These are phyloP conservation scores for Kurtzmaniella quercitrusa DNA, from an alignment of 1,139 yeast species.

Conservation along the genomic window DNA sequence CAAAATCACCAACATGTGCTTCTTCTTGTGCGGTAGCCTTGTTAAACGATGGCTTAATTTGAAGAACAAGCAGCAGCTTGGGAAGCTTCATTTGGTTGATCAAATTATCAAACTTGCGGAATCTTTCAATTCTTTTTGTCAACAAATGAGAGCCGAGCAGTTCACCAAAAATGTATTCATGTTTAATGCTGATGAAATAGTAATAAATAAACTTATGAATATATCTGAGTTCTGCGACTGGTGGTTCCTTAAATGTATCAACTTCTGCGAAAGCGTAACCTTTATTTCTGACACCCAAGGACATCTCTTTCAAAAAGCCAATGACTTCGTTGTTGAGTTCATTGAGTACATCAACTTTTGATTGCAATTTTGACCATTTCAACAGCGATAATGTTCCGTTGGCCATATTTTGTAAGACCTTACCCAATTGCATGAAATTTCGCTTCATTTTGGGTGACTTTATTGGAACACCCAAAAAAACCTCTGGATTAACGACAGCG, in stretches of 20 bases:
- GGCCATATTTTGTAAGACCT: conserved; percentile 82
- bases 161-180: conserved; percentile 26
- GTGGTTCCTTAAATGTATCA: conserved; percentile 16
- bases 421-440: conserved; percentile 76
- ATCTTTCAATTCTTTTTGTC: conserved; percentile 21
- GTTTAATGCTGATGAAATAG: conserved; percentile 54
- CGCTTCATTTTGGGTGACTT: conserved; percentile 55
- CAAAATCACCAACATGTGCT: conserved; percentile 62
- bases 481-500: conserved; percentile 86
- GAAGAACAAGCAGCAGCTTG: conserved; percentile 43
- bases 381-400: conserved; percentile 63
- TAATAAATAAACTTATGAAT: conserved; percentile 65
- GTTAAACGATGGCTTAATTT: conserved; percentile 47
- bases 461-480: conserved; percentile 47
- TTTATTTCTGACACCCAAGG: conserved; percentile 10
- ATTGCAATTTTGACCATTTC: conserved; percentile 55
- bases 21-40: conserved; percentile 45
- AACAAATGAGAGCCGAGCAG: conserved; percentile 18
- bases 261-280: conserved; percentile 29
- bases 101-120: conserved; percentile 26
- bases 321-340: conserved; percentile 44
- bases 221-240: conserved; percentile 48
- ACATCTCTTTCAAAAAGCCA: conserved; percentile 36
- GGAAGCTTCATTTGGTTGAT: conserved; percentile 37
- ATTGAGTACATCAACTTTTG: conserved; percentile 39